phyloP scores from a whole-genome alignment of 208 protist species.

The Entamoeba invadens region DNA sequence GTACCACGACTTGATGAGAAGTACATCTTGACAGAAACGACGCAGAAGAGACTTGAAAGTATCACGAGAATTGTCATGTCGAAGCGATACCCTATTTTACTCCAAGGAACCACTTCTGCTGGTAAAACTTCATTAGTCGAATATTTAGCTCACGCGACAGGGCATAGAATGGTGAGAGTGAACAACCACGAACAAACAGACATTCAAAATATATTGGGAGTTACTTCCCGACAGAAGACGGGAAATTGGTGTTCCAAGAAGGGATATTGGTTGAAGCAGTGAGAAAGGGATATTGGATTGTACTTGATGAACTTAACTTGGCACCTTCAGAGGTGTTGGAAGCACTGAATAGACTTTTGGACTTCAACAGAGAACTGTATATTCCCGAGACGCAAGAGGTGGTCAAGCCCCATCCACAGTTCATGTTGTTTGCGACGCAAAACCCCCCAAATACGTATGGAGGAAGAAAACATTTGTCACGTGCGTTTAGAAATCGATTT shows the following conservation, averaged over 20 bases:
- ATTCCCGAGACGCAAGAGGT: constrained; percentile 90
- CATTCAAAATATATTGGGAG: constrained; percentile 95
- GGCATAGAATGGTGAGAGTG: constrained; percentile 93
- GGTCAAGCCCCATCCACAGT: constrained; percentile 84
- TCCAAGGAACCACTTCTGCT: constrained; percentile 87
- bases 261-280: constrained; percentile 49
- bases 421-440: constrained; percentile 99
- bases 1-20: not conserved
- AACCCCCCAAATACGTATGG: constrained; percentile 91
- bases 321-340: constrained; percentile 97
- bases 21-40: constrained; percentile 84
- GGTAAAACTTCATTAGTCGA: constrained; percentile 98
- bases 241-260: constrained; percentile 75
- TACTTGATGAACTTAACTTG: constrained; percentile 99
- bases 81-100: constrained; percentile 72
- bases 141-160: constrained; percentile 84
- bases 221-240: constrained; percentile 72
- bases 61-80: constrained; percentile 70
- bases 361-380: constrained; percentile 98
- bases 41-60: constrained; percentile 69
- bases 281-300: constrained; percentile 86
- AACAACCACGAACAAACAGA: constrained; percentile 99
- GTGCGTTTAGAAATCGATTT: constrained; percentile 97
- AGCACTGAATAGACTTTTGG: constrained; percentile 96
- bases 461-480: constrained; percentile 90